Percentiles rank a stretch among this genome's conserved stretches.
These are phyloP conservation scores for Colletotrichum sansevieriae DNA, from an alignment of 2,329 filamentous ascomycete genomes.

Conservation along the genomic window DNA sequence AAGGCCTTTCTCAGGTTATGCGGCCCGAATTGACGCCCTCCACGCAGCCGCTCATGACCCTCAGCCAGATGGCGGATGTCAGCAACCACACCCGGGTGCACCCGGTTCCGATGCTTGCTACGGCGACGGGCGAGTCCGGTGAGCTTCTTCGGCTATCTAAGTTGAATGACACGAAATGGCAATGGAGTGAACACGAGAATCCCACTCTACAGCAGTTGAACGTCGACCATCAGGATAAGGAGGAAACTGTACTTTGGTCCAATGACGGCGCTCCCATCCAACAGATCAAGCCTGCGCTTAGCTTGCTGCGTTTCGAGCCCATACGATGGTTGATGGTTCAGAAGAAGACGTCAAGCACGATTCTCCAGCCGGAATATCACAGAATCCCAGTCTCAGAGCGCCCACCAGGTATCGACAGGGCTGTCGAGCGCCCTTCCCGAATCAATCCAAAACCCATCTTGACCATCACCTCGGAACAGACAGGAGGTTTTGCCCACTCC, in stretches of 20 bases:
- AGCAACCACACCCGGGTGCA: constrained; percentile 46
- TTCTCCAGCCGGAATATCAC: constrained; percentile 65
- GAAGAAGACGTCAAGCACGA: constrained; percentile 63
- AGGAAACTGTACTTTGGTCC: constrained; percentile 66
- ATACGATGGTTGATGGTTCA: constrained; percentile 68
- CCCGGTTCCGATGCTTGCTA: constrained; percentile 57
- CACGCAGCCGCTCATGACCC: constrained; percentile 60
- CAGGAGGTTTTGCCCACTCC: constrained; percentile 67
- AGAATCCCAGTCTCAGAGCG: constrained; percentile 50
- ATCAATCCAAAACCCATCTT: constrained; percentile 69
- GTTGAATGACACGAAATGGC: constrained; percentile 63
- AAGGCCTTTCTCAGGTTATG: constrained; percentile 52
- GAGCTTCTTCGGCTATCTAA: constrained; percentile 69
- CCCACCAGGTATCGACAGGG: constrained; percentile 27
- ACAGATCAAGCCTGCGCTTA: constrained; percentile 63
- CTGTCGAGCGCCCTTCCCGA: constrained; percentile 57
- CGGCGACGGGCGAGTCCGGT: constrained; percentile 67
- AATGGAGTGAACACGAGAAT: constrained; percentile 64
- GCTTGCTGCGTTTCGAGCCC: constrained; percentile 51
- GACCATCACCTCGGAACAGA: constrained; percentile 63
- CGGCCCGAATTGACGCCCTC: constrained; percentile 45
- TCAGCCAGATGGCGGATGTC: constrained; percentile 66
- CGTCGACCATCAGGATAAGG: constrained; percentile 57
- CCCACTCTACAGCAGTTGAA: constrained; percentile 62
- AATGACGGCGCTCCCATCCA: constrained; percentile 64